Percentiles rank a stretch among this genome's conserved stretches.
Evolutionary conservation across 805 yeast species (phyloP).

Genomic region (Metschnikowia continentalis): DNA sequence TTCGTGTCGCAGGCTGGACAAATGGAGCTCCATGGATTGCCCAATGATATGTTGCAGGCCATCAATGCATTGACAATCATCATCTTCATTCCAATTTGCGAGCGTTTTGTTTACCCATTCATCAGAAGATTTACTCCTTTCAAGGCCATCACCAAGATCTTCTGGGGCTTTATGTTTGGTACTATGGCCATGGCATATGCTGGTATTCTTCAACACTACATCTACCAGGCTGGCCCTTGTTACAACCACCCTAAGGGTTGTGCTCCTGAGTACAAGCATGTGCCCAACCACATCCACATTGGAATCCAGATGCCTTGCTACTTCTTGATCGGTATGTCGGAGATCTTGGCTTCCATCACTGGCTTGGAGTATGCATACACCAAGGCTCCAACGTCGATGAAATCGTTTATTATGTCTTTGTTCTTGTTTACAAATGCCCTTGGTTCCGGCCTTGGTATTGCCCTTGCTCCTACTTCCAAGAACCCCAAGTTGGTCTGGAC

Average conservation of each 20-base stretch:
- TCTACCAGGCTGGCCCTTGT: conserved; percentile 14
- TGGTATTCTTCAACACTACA: conserved; percentile 13
- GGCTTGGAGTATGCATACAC: conserved; percentile 18
- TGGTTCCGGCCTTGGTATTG: conserved; percentile 73
- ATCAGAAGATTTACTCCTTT: conserved; percentile 15
- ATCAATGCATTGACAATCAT: conserved; percentile 13
- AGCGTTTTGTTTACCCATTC: conserved; percentile 11
- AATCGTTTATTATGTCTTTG: conserved; percentile 23
- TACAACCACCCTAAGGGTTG: conserved; percentile 10
- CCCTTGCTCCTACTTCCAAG: conserved; percentile 47
- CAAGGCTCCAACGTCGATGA: conserved; percentile 16
- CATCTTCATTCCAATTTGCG: conserved; percentile 13
- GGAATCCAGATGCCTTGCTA: conserved; percentile 12
- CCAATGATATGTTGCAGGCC: conserved; percentile 14
- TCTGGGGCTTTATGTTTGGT: conserved; percentile 14
- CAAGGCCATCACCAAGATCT: conserved; percentile 15
- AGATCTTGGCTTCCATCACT: conserved; percentile 14
- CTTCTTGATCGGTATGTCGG: conserved; percentile 10
- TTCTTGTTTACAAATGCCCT: conserved; percentile 68
- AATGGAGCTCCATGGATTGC: conserved; percentile 16
- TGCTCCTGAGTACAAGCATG: conserved; percentile 8
- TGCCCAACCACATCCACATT: conserved; percentile 11
- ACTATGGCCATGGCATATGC: conserved; percentile 13
- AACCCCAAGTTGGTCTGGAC: conserved; percentile 72
- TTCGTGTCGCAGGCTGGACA: conserved; percentile 16